Conservation (phyloP, 345 rosid genomes). For the Gossypium mustelinum region DNA sequence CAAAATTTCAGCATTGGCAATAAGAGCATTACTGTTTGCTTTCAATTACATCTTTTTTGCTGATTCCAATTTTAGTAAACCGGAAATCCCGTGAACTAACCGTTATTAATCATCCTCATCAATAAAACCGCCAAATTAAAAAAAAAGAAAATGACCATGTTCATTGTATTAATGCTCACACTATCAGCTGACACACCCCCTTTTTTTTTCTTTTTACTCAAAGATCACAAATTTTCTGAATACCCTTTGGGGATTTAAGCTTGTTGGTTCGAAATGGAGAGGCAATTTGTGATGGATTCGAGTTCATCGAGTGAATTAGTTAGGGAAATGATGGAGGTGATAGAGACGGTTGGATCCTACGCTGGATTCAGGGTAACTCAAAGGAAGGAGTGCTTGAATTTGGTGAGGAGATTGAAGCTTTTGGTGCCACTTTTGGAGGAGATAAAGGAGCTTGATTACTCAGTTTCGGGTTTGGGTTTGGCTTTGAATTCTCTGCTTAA, state of each 20-base stretch:
- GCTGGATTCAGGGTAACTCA: conserved; percentile 42
- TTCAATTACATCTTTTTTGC: neutral
- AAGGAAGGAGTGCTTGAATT: conserved; percentile 50
- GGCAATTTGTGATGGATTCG: conserved; percentile 20
- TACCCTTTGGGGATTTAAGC: conserved; percentile 10
- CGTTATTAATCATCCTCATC: conserved; percentile 3
- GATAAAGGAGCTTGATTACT: conserved; percentile 31
- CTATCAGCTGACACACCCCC: neutral
- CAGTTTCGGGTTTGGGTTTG: conserved; percentile 12
- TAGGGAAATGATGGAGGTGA: conserved; percentile 36
- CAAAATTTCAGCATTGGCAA: no score
- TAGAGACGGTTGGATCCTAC: conserved; percentile 41
- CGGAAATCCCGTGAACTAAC: conserved; percentile 26
- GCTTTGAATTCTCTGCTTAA: conserved; percentile 26
- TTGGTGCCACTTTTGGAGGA: conserved; percentile 54
- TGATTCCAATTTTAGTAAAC: neutral
- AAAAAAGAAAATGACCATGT: neutral
- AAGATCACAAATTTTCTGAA: neutral
- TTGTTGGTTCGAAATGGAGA: conserved; percentile 23
- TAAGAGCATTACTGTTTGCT: conserved; percentile 6
- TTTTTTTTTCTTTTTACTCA: neutral
- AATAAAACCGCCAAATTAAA: conserved; percentile 1
- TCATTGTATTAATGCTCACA: conserved; percentile 6
- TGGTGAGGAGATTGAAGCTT: conserved; percentile 59
- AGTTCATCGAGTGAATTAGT: conserved; percentile 24